These are phyloP conservation scores for Fusarium udum DNA, from an alignment of 2,329 filamentous ascomycete genomes.

Conservation along the genomic window DNA sequence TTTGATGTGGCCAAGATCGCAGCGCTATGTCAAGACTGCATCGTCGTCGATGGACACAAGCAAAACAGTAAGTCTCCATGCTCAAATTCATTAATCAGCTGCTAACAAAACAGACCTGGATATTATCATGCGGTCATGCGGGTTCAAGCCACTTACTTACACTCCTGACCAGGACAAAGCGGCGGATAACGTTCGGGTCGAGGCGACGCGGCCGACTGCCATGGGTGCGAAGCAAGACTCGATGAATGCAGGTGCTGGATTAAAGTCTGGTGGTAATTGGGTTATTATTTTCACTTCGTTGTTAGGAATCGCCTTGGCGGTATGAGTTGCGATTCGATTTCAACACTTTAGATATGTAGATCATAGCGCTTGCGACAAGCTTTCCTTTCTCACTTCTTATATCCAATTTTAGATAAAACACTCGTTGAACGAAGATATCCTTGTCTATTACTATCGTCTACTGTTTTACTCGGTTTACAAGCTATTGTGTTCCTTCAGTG, in stretches of 20 bases:
- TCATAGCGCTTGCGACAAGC: conserved; percentile 9
- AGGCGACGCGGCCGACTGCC: conserved; percentile 44
- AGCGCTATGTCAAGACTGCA: conserved; percentile 52
- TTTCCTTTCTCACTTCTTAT: conserved; percentile 10
- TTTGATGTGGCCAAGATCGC: conserved; percentile 53
- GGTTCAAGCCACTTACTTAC: conserved; percentile 46
- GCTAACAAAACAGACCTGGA: conserved; percentile 46
- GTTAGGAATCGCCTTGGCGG: conserved; percentile 9
- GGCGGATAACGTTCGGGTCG: conserved; percentile 48
- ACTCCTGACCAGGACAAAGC: conserved; percentile 44
- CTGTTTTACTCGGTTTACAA: too few species aligned
- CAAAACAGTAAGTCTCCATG: conserved; percentile 45
- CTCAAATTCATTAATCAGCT: neutral
- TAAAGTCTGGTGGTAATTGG: neutral
- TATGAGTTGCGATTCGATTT: neutral
- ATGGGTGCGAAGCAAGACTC: conserved; percentile 6
- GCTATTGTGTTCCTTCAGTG: neutral
- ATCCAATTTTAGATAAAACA: neutral
- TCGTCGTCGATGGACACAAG: conserved; percentile 44
- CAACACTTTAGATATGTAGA: neutral
- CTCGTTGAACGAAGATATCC: neutral
- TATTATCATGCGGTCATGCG: conserved; percentile 49
- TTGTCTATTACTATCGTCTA: neutral
- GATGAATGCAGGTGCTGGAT: neutral
- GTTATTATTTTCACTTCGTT: conserved; percentile 8